Evolutionary conservation across 1,139 yeast genomes (phyloP), one percentile per base, ranked within the genome.

Genomic region (Saccharomyces hybrid): DNA sequence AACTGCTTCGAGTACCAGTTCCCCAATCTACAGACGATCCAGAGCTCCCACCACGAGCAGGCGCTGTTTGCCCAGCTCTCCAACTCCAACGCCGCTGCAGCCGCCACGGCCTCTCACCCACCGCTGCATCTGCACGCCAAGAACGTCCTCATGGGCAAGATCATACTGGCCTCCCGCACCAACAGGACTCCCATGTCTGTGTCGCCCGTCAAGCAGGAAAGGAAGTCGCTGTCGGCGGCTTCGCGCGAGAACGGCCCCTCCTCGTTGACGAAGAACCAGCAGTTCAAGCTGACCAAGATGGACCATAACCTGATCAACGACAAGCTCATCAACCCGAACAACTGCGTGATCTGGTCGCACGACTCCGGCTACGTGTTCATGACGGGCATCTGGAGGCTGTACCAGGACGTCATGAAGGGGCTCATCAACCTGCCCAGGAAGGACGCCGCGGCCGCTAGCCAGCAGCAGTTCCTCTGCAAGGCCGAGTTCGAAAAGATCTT

Each of bases 311-410:
- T 19, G 26, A 42, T 23, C 52, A 58, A 58, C 46, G 54, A 54
- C 34, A 59, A 57, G 38, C 56, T 63, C 29, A 64, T 68, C 51
- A 67, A 67, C 49, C 65, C 65, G 11, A 62, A 69, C 56, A 80
- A 82, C 60, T 81, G 89, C 82, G 79, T 91, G 56, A 83, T 89
- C 58, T 90, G 97, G 97, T 31, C 49, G 14, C 84, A 86, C 67
- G 82, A 80, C 63, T 84, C 95, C 0, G 97, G 97, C 0, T 86
- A 83, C 68, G 97, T 90, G 8, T 96, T 89, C 68, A 77, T 90
- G 55, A 90, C 97, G 0, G 97, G 97, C 0, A 77, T 90, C 54
- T 90, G 97, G 97, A 88, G 90, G 70, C 55, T 68, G 29, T 69
- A 65, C 56, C 72, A 69, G 58, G 71, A 68, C 56, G 66, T 68